Base-by-base conservation (phyloP, 2,329 filamentous ascomycete species). In the Neopestalotiopsis sp. region DNA sequence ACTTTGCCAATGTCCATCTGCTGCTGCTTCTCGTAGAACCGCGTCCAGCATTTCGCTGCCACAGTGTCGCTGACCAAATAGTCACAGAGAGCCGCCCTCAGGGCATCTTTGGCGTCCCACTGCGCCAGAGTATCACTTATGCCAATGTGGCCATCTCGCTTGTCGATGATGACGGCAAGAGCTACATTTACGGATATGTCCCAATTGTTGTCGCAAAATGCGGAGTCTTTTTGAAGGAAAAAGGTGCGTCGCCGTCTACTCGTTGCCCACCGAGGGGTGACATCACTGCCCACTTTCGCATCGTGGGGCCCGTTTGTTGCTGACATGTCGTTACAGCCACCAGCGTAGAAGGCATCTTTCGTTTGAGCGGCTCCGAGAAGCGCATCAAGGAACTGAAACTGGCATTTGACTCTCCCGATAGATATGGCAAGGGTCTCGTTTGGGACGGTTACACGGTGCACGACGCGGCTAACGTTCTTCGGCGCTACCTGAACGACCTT, bases 381-480 rank as follows among this genome's bases (percentile, higher is more conserved):
- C 92, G 96, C 71, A 99, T 99, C 83, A 99, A 98, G 80, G 96
- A 98, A 80, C 88, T 99, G 38, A 95, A 97, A 80, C 90, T 88
- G 34, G 89, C 94, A 3, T 99, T 99, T 81, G 94, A 98, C 81
- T 97, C 95, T 0, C 96, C 96, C 56, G 94, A 97, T 76, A 89
- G 95, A 75, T 99, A 97, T 79, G 96, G 96, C 67, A 99, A 99
- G 82, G 96, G 96, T 17, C 87, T 99, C 32, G 93, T 97, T 75
- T 99, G 96, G 96, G 92, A 94, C 61, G 96, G 96, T 61, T 99
- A 97, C 80, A 99, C 96, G 0, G 96, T 99, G 57, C 96, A 99
- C 81, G 96, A 99, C 86, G 96, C 96, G 32, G 95, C 96, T 76
- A 99, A 98, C 78, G 95, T 99, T 70, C 88, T 99, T 59, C 91